Conservation (phyloP, 257 asterid genomes). For the Leptodermis oblonga region DNA sequence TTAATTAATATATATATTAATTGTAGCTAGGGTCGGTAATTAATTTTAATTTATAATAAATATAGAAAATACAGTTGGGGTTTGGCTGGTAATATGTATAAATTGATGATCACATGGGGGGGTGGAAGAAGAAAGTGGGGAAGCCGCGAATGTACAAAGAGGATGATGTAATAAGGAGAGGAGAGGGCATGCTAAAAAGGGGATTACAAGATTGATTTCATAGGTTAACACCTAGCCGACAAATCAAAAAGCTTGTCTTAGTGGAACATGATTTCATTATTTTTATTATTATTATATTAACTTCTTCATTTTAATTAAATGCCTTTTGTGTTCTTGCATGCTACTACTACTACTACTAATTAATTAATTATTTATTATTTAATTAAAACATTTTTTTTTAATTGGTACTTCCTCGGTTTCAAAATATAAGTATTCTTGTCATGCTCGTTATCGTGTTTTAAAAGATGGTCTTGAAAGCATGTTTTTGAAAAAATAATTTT, state of each 20-base stretch:
- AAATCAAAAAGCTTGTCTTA: conserved; percentile 34
- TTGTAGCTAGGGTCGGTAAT: conserved; percentile 25
- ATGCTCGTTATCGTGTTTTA: too few relatives aligned
- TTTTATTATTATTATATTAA: too few relatives aligned
- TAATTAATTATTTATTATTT: too few relatives aligned
- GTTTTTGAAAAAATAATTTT: too few relatives aligned
- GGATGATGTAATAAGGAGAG: background rate
- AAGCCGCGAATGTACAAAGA: conserved; percentile 16
- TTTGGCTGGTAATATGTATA: conserved; percentile 11
- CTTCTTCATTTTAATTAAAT: conserved; percentile 26
- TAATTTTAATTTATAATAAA: background rate
- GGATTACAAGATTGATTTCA: conserved; percentile 22
- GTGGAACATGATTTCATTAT: conserved; percentile 49
- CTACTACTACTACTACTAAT: too few relatives aligned
- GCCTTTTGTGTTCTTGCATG: conserved; percentile 15
- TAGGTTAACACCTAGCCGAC: conserved; percentile 48
- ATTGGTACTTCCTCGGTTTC: too few relatives aligned
- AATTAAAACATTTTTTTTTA: conserved; percentile 14
- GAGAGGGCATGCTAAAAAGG: background rate
- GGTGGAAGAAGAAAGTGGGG: conserved; percentile 20
- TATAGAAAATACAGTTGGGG: too few relatives aligned
- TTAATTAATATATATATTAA: background rate
- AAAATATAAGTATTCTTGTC: too few relatives aligned
- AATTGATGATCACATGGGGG: conserved; percentile 41
- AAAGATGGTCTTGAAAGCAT: too few relatives aligned